phyloP scores from a whole-genome alignment of 768 basidiomycete species.

The Suillus occidentalis region DNA sequence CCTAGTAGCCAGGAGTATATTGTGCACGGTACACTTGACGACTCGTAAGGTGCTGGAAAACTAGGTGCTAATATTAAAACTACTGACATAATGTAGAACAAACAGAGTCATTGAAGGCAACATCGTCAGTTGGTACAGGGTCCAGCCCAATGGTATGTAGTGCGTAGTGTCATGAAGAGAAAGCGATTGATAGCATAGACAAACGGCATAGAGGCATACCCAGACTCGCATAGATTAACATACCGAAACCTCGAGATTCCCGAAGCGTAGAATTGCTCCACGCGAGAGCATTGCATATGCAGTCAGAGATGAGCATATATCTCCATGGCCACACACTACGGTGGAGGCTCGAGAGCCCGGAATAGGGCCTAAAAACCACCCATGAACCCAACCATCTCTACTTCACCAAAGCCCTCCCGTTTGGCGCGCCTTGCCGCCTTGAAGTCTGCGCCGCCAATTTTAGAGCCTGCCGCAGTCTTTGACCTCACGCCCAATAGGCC shows the following conservation, averaged over 20 bases:
- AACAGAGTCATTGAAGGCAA: background rate
- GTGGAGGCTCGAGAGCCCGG: background rate
- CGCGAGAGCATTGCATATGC: background rate
- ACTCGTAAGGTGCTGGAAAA: background rate
- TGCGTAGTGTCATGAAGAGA: constrained; percentile 2
- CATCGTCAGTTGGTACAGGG: background rate
- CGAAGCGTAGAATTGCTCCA: background rate
- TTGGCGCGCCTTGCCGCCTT: constrained; percentile 30
- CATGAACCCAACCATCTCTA: constrained; percentile 34
- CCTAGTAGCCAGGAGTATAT: too few relatives aligned
- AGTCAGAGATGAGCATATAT: background rate
- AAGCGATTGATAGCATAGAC: background rate
- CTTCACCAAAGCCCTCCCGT: constrained; percentile 24
- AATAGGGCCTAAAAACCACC: background rate
- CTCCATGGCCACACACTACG: background rate
- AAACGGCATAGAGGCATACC: background rate
- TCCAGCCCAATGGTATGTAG: background rate
- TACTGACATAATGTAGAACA: background rate
- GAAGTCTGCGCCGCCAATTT: constrained; percentile 28
- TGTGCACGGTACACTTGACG: too few relatives aligned
- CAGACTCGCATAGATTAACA: background rate
- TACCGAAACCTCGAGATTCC: background rate
- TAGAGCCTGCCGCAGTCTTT: constrained; percentile 25
- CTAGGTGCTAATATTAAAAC: background rate
- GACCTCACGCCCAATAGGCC: constrained; percentile 23